Evolutionary conservation across 164 flowering plant species (phyloP).

Genomic region (Platanus orientalis): DNA sequence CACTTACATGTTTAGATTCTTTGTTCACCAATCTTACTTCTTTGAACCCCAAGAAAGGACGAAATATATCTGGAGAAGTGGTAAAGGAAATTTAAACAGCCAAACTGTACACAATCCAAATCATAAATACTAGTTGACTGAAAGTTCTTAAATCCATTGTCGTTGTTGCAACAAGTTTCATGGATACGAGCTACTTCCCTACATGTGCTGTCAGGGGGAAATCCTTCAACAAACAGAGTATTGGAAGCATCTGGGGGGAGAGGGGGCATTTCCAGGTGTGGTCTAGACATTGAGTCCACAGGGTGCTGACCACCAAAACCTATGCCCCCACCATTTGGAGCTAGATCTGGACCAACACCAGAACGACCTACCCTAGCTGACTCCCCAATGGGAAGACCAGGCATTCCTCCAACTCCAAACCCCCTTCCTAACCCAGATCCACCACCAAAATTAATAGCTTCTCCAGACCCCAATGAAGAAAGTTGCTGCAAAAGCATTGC

Average conservation of each 20-base stretch:
- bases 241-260: slow-evolving; percentile 78
- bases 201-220: slow-evolving; percentile 50
- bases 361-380: slow-evolving; percentile 32
- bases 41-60: slow-evolving; percentile 72
- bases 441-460: slow-evolving; percentile 20
- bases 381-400: slow-evolving; percentile 30
- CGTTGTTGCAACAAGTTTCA: slow-evolving; percentile 2
- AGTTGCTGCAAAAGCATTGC: background rate
- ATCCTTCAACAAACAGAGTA: slow-evolving; percentile 72
- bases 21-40: slow-evolving; percentile 74
- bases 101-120: background rate
- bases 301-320: slow-evolving; percentile 33
- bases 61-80: slow-evolving; percentile 53
- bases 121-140: background rate
- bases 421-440: slow-evolving; percentile 32
- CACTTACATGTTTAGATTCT: slow-evolving; percentile 61
- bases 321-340: slow-evolving; percentile 36
- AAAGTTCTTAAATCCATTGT: background rate
- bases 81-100: slow-evolving; percentile 20
- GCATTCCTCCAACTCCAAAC: slow-evolving; percentile 21
- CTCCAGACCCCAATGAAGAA: background rate
- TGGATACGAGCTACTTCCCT: slow-evolving; percentile 90
- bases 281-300: slow-evolving; percentile 33
- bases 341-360: slow-evolving; percentile 28
- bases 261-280: slow-evolving; percentile 42